Evolutionary conservation across 2,329 filamentous ascomycete species (phyloP), one percentile per base, ranked within the genome.

Genomic region (Sporothrix protearum): DNA sequence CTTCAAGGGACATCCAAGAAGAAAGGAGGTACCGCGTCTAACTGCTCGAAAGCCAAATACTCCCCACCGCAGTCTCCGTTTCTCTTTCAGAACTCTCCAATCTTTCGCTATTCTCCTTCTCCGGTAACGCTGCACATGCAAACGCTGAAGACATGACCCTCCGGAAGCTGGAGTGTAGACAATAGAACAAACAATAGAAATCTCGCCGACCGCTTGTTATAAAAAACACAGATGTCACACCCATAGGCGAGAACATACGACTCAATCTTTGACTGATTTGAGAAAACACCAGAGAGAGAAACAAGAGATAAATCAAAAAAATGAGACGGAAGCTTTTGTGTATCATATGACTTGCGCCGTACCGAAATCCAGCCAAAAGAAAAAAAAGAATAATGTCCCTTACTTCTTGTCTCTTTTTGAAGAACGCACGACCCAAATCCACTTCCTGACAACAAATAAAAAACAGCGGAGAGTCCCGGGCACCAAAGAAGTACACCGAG

Each of bases 301-400:
- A 22, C 10, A 14, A 25, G 12, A 22, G 28, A 55, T 4, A 68
- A 51, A 59, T n/a, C n/a, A 25, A 59, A 9, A 42, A 25, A 45
- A 16, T 25, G 45, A 57, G 64, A 55, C 53, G 68, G 33, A 59
- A 55, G 66, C 69, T 66, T 68, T 74, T 73, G 71, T 73, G 71
- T 70, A 67, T 73, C 73, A 67, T 67, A 53, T 63, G 70, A 71
- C 69, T 72, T 68, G 73, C 73, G 71, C 73, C 73, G 73, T 72
- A 30, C 71, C 69, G 71, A 72, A 70, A 72, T 72, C 71, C 73
- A 72, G 71, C 55, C 49, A 61, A 59, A 30, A n/a, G n/a, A 64
- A 70, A 69, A 68, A 25, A 49, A 70, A 30, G 19, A 12, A 53
- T 36, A n/a, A n/a, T 10, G 10, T 25, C 30, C 25, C 16, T 30